phyloP scores from a whole-genome alignment of 306 rosid species.

The Dalbergia oliveri region DNA sequence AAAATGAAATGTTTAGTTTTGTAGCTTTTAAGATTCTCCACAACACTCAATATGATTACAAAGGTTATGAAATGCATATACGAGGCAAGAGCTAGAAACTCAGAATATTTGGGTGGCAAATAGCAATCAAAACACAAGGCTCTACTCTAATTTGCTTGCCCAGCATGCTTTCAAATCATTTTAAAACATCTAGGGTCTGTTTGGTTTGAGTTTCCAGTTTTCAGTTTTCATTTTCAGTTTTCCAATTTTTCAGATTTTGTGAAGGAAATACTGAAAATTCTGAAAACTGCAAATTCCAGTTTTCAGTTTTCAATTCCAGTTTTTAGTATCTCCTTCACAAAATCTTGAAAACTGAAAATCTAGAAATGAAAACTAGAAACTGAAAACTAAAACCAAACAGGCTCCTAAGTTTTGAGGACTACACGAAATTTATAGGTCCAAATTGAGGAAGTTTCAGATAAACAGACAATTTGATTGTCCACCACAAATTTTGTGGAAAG shows the following conservation, averaged over 20 bases:
- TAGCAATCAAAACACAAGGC: conserved; percentile 8
- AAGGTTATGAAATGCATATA: conserved; percentile 20
- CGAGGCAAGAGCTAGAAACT: neutral
- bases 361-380: too few species aligned
- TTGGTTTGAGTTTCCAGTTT: too few species aligned
- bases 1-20: conserved; percentile 7
- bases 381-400: too few species aligned
- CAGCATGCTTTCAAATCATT: conserved; percentile 10
- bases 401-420: conserved; percentile 1
- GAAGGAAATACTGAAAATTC: too few species aligned
- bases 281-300: too few species aligned
- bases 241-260: too few species aligned
- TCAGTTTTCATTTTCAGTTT: too few species aligned
- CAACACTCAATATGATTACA: conserved; percentile 2
- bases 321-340: too few species aligned
- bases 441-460: neutral
- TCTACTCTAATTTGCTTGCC: conserved; percentile 19
- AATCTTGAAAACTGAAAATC: too few species aligned
- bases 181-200: conserved; percentile 39
- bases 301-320: too few species aligned
- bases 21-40: conserved; percentile 17
- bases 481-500: conserved; percentile 9
- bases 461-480: conserved; percentile 23
- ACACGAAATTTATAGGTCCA: neutral
- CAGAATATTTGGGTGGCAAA: neutral